A percentile compares a stretch with the other conserved stretches of the same genome.
Conservation (phyloP, 1,284 basidiomycete species). For the Tilletia caries region DNA sequence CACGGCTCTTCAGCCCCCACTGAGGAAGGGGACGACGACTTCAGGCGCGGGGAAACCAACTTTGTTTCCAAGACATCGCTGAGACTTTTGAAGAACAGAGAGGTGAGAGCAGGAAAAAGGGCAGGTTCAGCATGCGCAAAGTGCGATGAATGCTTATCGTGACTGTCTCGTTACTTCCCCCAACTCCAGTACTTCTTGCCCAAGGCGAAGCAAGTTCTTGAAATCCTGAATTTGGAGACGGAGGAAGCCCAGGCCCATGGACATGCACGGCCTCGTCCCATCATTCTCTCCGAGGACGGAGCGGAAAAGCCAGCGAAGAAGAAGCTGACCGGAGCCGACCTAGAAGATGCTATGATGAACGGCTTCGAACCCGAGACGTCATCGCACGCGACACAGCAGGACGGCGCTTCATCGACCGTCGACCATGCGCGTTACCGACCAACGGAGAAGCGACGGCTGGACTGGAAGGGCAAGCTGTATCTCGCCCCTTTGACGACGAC, state of each 20-base stretch:
- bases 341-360: constrained; percentile 34
- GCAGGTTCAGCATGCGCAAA: constrained; percentile 70
- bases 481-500: constrained; percentile 92
- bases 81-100: constrained; percentile 51
- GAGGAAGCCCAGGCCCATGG: constrained; percentile 20
- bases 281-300: neutral
- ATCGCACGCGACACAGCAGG: constrained; percentile 15
- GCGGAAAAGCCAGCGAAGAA: neutral
- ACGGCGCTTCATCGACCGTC: constrained; percentile 26
- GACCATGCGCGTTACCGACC: constrained; percentile 64
- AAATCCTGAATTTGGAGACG: constrained; percentile 23
- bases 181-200: constrained; percentile 32
- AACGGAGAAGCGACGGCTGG: constrained; percentile 77
- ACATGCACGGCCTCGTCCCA: neutral
- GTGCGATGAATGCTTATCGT: constrained; percentile 19
- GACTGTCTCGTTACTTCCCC: constrained; percentile 15
- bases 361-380: neutral
- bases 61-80: constrained; percentile 16
- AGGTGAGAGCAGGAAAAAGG: constrained; percentile 59
- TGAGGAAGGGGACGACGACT: constrained; percentile 55
- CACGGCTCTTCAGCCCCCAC: constrained; percentile 63
- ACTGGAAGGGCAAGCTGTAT: constrained; percentile 82
- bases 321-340: constrained; percentile 35
- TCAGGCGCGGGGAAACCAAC: constrained; percentile 19
- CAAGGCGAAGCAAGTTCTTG: constrained; percentile 35